These are phyloP conservation scores for Glutinoglossum americanum DNA, from an alignment of 495 filamentous ascomycete genomes.

Conservation along the genomic window DNA sequence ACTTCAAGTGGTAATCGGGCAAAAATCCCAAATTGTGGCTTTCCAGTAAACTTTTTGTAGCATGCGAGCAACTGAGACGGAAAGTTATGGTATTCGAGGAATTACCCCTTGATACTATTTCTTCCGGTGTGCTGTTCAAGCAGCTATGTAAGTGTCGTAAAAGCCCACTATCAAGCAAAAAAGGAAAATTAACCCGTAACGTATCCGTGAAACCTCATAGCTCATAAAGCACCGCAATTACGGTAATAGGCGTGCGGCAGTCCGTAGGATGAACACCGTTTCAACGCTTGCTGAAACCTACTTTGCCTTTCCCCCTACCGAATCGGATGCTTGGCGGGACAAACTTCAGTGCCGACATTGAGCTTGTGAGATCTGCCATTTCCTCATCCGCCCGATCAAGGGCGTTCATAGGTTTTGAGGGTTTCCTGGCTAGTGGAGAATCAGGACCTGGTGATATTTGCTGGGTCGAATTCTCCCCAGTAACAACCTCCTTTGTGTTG, in stretches of 20 bases:
- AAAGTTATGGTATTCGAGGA: too few relatives aligned
- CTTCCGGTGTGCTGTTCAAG: neutral
- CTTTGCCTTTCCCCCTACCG: slow-evolving; percentile 25
- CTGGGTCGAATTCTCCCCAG: neutral
- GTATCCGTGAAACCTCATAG: neutral
- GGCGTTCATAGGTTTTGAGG: neutral
- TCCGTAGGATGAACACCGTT: too few relatives aligned
- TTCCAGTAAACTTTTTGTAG: too few relatives aligned
- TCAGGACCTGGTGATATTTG: neutral
- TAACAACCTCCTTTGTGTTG: neutral
- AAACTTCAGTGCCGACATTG: slow-evolving; percentile 69
- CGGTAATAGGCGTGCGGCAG: too few relatives aligned
- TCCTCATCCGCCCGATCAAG: slow-evolving; percentile 24
- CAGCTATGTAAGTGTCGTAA: neutral
- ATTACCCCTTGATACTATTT: too few relatives aligned
- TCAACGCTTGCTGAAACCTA: neutral
- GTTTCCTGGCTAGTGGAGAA: neutral
- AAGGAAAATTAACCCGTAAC: neutral
- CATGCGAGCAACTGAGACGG: too few relatives aligned
- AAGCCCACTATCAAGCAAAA: neutral
- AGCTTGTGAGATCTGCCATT: slow-evolving; percentile 49
- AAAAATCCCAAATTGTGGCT: too few relatives aligned
- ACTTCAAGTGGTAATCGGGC: too few relatives aligned
- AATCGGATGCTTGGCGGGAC: slow-evolving; percentile 59
- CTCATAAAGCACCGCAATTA: neutral